Evolutionary conservation across 257 asterid genomes (phyloP).

Genomic region (Nicotiana tomentosiformis): DNA sequence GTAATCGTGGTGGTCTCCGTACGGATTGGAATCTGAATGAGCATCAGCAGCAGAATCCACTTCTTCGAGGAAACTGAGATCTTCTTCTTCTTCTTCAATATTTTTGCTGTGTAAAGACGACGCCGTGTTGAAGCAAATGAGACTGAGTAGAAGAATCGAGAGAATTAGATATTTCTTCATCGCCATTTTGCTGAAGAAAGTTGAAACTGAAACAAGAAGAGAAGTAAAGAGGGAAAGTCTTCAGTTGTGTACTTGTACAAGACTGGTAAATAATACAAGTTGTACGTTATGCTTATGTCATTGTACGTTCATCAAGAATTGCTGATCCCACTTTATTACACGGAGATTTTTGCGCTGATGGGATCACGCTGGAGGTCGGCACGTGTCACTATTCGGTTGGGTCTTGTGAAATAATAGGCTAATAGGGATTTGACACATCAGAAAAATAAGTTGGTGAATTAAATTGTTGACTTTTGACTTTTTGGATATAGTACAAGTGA

Average conservation of each 20-base stretch:
- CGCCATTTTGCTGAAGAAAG: conserved; percentile 1
- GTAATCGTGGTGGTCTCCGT: conserved; percentile 37
- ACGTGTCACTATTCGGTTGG: conserved; percentile 19
- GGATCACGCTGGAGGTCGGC: not conserved
- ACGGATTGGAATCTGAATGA: conserved; percentile 22
- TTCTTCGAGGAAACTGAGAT: conserved; percentile 69
- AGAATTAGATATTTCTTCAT: conserved; percentile 17
- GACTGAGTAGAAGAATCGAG: conserved; percentile 33
- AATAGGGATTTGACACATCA: conserved; percentile 22
- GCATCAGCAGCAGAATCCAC: conserved; percentile 25
- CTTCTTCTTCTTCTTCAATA: conserved; percentile 57
- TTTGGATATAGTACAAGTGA: not conserved
- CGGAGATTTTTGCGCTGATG: not conserved
- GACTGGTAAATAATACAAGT: not conserved
- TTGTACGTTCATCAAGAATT: not conserved
- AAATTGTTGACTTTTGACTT: not conserved
- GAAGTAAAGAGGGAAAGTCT: not conserved
- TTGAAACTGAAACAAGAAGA: not conserved
- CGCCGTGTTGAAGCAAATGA: conserved; percentile 26
- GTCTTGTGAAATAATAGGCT: not conserved
- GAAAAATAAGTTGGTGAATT: conserved; percentile 3
- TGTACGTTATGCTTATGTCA: not conserved
- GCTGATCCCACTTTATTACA: not conserved
- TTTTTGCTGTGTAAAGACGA: conserved; percentile 10
- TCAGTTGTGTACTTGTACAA: not conserved